Evolutionary conservation across 305 asterid species (phyloP).

Genomic region (Caryopteris hybrid): DNA sequence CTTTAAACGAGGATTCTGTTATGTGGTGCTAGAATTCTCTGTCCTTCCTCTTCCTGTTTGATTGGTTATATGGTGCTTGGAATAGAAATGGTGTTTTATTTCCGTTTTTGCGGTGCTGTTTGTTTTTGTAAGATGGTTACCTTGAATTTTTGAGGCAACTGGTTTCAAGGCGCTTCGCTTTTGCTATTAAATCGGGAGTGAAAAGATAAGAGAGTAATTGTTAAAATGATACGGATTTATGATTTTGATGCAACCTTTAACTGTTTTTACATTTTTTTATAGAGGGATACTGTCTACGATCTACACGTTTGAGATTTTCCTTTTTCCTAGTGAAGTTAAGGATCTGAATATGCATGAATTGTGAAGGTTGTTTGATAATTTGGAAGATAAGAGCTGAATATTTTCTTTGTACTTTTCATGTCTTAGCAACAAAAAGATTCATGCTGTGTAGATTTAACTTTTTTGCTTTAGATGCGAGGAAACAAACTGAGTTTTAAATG

Average conservation of each 20-base stretch:
- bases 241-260: constrained; percentile 3
- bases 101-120: neutral
- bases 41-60: neutral
- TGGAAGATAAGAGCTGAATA: no score
- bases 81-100: neutral
- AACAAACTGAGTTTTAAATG: no score
- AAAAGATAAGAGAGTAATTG: neutral
- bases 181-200: neutral
- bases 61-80: constrained; percentile 8
- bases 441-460: no score
- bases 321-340: no score
- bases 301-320: neutral
- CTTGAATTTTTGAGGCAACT: neutral
- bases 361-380: no score
- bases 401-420: no score
- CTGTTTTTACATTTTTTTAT: no score
- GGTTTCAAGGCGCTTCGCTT: neutral
- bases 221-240: constrained; percentile 1
- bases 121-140: neutral
- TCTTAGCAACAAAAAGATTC: no score
- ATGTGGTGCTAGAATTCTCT: neutral
- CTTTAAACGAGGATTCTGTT: neutral
- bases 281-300: neutral
- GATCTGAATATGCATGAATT: no score
- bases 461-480: no score